A percentile compares a stretch with the other conserved stretches of the same genome.
Evolutionary conservation across 768 basidiomycete species (phyloP).

Genomic region (Rhodotorula taiwanensis): DNA sequence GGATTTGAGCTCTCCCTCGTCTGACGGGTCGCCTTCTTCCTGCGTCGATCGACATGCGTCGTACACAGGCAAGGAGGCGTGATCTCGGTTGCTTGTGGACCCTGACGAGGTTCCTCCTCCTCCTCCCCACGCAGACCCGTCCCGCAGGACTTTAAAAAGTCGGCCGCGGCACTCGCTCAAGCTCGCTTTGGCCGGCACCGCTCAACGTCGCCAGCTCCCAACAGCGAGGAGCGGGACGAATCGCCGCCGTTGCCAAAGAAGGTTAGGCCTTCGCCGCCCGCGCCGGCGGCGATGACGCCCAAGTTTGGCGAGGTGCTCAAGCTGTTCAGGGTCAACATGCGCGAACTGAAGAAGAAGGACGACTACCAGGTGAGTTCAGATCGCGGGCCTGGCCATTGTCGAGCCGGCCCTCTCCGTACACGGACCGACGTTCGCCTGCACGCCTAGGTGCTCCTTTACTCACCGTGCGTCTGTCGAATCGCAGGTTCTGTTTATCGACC

Average conservation of each 20-base stretch:
- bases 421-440: neutral
- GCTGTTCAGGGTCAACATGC: slow-evolving; percentile 26
- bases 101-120: neutral
- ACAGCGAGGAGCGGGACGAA: neutral
- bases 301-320: slow-evolving; percentile 28
- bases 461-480: neutral
- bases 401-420: neutral
- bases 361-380: slow-evolving; percentile 37
- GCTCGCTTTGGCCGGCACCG: neutral
- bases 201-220: neutral
- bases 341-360: slow-evolving; percentile 17
- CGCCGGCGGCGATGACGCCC: neutral
- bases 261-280: neutral
- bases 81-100: no score
- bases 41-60: no score
- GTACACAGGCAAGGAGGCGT: no score
- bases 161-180: slow-evolving; percentile 1
- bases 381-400: no score
- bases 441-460: neutral
- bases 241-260: neutral
- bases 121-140: slow-evolving; percentile 4
- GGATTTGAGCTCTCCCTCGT: neutral
- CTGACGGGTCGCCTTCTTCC: no score
- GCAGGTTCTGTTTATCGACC: slow-evolving; percentile 17
- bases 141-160: slow-evolving; percentile 1